Evolutionary conservation across 2,329 filamentous ascomycete species (phyloP).

Genomic region (Hypomyces perniciosus): DNA sequence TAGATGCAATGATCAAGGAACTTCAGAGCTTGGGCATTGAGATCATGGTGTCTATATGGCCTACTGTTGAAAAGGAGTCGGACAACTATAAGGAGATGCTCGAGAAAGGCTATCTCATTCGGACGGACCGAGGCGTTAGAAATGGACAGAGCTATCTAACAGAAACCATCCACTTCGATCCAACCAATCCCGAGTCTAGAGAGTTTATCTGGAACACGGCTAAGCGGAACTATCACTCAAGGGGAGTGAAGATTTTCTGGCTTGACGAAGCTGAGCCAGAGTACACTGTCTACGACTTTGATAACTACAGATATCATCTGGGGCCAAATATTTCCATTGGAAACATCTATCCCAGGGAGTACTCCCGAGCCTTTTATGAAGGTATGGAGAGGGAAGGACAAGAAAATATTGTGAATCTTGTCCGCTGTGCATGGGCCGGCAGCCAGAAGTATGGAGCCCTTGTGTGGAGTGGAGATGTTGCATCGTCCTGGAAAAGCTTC

Average conservation of each 20-base stretch:
- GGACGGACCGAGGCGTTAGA: slow-evolving; percentile 53
- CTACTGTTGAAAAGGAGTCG: slow-evolving; percentile 53
- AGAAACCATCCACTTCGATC: slow-evolving; percentile 55
- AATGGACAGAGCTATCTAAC: slow-evolving; percentile 54
- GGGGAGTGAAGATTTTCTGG: slow-evolving; percentile 61
- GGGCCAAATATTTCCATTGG: slow-evolving; percentile 38
- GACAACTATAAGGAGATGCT: slow-evolving; percentile 59
- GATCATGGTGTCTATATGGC: slow-evolving; percentile 66
- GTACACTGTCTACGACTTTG: slow-evolving; percentile 59
- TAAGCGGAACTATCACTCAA: slow-evolving; percentile 55
- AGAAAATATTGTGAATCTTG: slow-evolving; percentile 49
- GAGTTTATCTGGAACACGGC: slow-evolving; percentile 54
- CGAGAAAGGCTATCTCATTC: slow-evolving; percentile 53
- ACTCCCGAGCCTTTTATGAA: slow-evolving; percentile 55
- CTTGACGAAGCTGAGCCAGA: slow-evolving; percentile 65
- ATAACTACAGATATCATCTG: slow-evolving; percentile 46
- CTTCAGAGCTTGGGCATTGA: slow-evolving; percentile 53
- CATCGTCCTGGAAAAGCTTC: slow-evolving; percentile 57
- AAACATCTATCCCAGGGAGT: slow-evolving; percentile 55
- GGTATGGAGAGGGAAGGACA: slow-evolving; percentile 49
- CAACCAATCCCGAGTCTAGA: slow-evolving; percentile 55
- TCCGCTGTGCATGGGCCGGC: slow-evolving; percentile 45
- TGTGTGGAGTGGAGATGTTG: slow-evolving; percentile 63
- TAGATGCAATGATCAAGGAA: slow-evolving; percentile 59
- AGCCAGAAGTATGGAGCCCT: slow-evolving; percentile 59